These are phyloP conservation scores for Davidsoniella neocaledoniae DNA, from an alignment of 2,329 filamentous ascomycete genomes.

Conservation along the genomic window DNA sequence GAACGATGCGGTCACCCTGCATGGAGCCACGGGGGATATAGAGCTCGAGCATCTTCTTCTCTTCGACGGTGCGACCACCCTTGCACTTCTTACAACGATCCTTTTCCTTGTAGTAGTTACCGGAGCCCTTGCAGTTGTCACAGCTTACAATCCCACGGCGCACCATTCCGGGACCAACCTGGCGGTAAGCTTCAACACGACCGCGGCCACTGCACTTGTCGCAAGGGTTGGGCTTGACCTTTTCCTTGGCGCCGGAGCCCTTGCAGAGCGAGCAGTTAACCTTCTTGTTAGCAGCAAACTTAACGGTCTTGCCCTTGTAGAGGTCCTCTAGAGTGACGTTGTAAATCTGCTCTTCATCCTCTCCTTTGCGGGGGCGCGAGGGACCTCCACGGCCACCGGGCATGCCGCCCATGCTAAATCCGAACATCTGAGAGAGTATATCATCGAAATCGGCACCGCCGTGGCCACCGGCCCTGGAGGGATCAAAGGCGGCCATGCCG, in stretches of 20 bases:
- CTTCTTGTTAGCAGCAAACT: conserved; percentile 88
- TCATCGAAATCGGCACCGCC: conserved; percentile 76
- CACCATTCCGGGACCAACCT: conserved; percentile 74
- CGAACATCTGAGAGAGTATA: conserved; percentile 85
- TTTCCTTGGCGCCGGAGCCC: conserved; percentile 79
- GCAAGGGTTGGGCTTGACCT: conserved; percentile 69
- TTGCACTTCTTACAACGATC: conserved; percentile 99
- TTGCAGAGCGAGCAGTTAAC: conserved; percentile 77
- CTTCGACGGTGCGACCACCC: conserved; percentile 68
- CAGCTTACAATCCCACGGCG: conserved; percentile 67
- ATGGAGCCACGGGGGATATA: conserved; percentile 81
- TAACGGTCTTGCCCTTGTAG: conserved; percentile 97
- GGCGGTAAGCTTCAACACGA: conserved; percentile 57
- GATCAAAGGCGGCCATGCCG: conserved; percentile 91
- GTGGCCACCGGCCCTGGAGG: conserved; percentile 31
- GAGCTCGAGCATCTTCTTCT: conserved; percentile 88
- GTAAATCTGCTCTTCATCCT: conserved; percentile 79
- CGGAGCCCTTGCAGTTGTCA: conserved; percentile 69
- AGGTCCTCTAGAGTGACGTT: conserved; percentile 83
- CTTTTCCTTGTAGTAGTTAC: conserved; percentile 82
- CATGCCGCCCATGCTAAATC: conserved; percentile 47
- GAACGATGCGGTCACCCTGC: conserved; percentile 76
- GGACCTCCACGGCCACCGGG: conserved; percentile 34
- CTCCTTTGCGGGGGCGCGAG: conserved; percentile 50
- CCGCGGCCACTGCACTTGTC: conserved; percentile 72